Evolutionary conservation across 441 rosid genomes (phyloP).

Genomic region (Corymbia citriodora): DNA sequence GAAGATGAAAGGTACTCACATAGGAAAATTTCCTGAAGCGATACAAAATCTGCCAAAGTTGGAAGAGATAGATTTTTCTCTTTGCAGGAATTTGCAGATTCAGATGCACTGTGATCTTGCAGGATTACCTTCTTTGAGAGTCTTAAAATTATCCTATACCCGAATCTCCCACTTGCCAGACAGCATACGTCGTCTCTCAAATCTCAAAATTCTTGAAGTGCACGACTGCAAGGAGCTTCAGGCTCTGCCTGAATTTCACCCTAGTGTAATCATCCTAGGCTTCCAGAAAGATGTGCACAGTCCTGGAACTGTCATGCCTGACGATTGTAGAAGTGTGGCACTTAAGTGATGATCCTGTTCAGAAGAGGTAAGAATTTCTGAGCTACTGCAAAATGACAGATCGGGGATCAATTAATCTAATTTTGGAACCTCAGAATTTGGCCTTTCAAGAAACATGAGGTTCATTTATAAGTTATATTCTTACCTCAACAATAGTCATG

Average conservation of each 20-base stretch:
- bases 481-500: not conserved
- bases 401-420: not conserved
- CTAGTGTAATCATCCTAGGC: not conserved
- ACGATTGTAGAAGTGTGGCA: not conserved
- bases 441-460: not conserved
- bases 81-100: not conserved
- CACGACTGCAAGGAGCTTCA: not conserved
- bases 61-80: not conserved
- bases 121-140: not conserved
- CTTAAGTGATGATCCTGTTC: not conserved
- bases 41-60: not conserved
- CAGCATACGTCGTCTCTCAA: rapidly evolving
- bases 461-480: not conserved
- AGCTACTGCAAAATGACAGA: not conserved
- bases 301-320: not conserved
- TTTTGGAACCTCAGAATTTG: not conserved
- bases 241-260: not conserved
- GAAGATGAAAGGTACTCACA: not conserved
- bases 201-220: not conserved
- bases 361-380: not conserved
- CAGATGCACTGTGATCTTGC: not conserved
- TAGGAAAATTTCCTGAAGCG: not conserved
- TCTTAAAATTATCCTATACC: not conserved
- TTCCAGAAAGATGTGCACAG: not conserved
- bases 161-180: not conserved